Evolutionary conservation across 768 basidiomycete genomes (phyloP), one percentile per base, ranked within the genome.

Genomic region (Scleroderma citrinum): DNA sequence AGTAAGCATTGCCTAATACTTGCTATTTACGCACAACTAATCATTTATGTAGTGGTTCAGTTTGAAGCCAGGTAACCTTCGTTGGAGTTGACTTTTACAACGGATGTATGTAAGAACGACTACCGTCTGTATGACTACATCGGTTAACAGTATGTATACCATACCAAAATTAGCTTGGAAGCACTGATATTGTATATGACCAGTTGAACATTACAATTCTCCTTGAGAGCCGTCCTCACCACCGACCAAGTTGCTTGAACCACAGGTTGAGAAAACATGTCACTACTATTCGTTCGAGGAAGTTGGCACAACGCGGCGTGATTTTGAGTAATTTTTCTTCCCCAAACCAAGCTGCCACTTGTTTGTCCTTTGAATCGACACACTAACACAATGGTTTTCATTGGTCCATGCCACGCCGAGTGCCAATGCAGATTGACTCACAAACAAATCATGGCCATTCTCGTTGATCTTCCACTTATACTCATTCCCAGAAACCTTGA

Each of bases 401-500:
- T 47, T 30, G 34, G 47, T 35, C 16, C 32, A 26, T 12, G 14
- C n/a, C n/a, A 1, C n/a, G 19, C 38, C n/a, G 10, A 19, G 20
- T n/a, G 19, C 32, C 37, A 10, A 43, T 19, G 1, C 24, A 21
- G 6, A 44, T 31, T 30, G 20, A 60, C 78, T 54, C 56, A 80
- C 80, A 47, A 71, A 64, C 44, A 81, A 66, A 57, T 77, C 72
- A 31, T 40, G 51, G 43, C 68, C 69, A 44, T 75, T 71, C 37
- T 73, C 71, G 43, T 61, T 59, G 32, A 73, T 60, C 61, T 77
- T 81, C 80, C 80, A 81, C 54, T 80, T 81, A 67, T 81, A 81
- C 55, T 76, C 74, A 24, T 66, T 58, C 32, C 72, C 71, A 5
- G 60, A 63, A 38, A 63, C 76, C 55, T 74, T 79, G 67, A 81